Evolutionary conservation across 306 rosid genomes (phyloP).

Genomic region (Aeschynomene evenia): DNA sequence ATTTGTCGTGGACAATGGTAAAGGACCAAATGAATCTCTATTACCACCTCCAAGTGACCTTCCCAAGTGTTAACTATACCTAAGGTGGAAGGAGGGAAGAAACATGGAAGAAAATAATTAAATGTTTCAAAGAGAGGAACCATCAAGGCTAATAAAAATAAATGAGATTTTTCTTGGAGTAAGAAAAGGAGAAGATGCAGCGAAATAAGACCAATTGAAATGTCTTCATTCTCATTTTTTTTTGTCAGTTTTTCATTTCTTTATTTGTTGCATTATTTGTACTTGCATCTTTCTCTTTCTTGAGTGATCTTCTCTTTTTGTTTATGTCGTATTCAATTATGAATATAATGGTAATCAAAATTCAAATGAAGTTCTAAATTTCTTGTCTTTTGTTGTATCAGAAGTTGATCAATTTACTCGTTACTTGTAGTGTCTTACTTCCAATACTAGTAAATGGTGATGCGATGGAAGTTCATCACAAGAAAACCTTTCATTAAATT

Average conservation of each 20-base stretch:
- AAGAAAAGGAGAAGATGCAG: neutral
- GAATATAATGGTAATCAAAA: neutral
- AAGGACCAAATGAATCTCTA: slow-evolving; percentile 55
- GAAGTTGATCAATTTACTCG: no score
- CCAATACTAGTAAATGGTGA: neutral
- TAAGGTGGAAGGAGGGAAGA: neutral
- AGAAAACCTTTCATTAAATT: neutral
- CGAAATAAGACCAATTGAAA: neutral
- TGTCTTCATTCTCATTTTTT: neutral
- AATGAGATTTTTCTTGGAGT: neutral
- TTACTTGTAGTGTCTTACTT: neutral
- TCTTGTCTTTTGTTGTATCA: no score
- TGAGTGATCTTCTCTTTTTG: neutral
- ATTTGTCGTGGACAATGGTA: slow-evolving; percentile 67
- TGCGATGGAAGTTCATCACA: neutral
- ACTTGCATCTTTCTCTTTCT: neutral
- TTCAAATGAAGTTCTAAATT: neutral
- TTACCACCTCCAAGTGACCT: slow-evolving; percentile 65
- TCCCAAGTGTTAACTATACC: slow-evolving; percentile 47
- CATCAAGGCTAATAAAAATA: neutral
- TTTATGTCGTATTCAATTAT: neutral
- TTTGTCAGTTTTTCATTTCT: neutral
- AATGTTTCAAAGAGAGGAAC: neutral
- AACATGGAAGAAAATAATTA: neutral
- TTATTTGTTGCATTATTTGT: neutral